These are phyloP conservation scores for Rhizoctonia solani DNA, from an alignment of 1,284 basidiomycete species.

Conservation along the genomic window DNA sequence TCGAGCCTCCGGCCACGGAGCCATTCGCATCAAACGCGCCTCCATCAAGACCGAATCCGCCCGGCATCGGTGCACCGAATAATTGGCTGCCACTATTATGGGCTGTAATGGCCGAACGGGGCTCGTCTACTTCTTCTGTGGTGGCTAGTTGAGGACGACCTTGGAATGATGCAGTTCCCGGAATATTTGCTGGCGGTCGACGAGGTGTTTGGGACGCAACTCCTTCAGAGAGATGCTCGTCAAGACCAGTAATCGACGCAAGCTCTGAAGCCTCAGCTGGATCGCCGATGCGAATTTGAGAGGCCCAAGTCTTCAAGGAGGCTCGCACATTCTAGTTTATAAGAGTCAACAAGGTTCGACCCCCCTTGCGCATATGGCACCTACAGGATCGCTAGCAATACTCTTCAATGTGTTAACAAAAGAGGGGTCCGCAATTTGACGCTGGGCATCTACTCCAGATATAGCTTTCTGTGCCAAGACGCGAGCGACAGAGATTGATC, in stretches of 20 bases:
- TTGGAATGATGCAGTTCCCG: constrained; percentile 1
- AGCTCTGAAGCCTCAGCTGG: constrained; percentile 17
- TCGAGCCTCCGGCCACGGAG: neutral
- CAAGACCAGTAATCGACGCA: constrained; percentile 16
- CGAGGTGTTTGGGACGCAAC: neutral
- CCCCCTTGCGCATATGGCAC: neutral
- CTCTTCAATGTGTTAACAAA: constrained; percentile 16
- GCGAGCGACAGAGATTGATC: constrained; percentile 19
- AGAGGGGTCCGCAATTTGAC: constrained; percentile 4
- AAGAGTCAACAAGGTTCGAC: neutral
- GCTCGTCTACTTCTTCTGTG: neutral
- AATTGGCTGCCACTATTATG: too few species aligned
- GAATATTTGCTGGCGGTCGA: neutral
- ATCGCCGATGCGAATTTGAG: constrained; percentile 32
- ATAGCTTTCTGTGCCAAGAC: constrained; percentile 8
- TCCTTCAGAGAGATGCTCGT: constrained; percentile 22
- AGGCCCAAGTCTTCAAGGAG: constrained; percentile 30
- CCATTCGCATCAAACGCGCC: neutral
- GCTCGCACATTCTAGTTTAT: constrained; percentile 15
- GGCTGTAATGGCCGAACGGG: too few species aligned
- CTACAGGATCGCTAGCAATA: constrained; percentile 13
- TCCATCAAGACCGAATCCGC: constrained; percentile 22
- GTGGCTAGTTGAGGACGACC: neutral
- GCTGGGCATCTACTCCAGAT: constrained; percentile 17
- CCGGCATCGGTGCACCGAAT: constrained; percentile 14